Conservation (phyloP, 2,329 filamentous ascomycete species). For the Exophiala viscosa region DNA sequence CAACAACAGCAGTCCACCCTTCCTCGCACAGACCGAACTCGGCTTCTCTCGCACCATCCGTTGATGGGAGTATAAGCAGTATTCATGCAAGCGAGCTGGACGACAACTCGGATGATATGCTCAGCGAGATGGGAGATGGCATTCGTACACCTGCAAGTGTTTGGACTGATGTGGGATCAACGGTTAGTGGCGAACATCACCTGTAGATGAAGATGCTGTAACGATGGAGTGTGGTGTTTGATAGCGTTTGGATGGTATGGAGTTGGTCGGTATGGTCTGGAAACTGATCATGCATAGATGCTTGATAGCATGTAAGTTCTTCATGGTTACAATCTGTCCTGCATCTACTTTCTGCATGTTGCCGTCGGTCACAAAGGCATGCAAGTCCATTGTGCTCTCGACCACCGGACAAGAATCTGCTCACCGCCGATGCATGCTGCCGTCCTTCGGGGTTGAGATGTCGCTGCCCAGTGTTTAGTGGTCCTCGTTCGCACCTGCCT, state of each 20-base stretch:
- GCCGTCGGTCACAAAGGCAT: background rate
- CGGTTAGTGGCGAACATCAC: slow-evolving; percentile 29
- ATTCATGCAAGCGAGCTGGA: slow-evolving; percentile 27
- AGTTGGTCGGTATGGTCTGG: background rate
- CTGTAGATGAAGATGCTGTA: slow-evolving; percentile 5
- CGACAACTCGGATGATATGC: slow-evolving; percentile 29
- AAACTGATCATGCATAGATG: background rate
- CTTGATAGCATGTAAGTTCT: background rate
- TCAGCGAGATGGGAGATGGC: slow-evolving; percentile 31
- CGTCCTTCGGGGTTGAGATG: background rate
- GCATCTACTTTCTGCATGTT: background rate
- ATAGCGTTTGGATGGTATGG: too few relatives aligned
- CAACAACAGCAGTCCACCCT: background rate
- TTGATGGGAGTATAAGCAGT: slow-evolving; percentile 21
- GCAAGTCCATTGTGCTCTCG: background rate
- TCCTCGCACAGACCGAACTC: background rate
- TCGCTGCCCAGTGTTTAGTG: background rate
- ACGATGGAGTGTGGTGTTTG: too few relatives aligned
- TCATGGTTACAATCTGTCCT: background rate
- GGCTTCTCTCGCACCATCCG: slow-evolving; percentile 20
- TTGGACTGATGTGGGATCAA: slow-evolving; percentile 34
- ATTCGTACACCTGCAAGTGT: slow-evolving; percentile 32
- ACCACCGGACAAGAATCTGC: background rate
- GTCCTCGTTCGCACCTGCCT: background rate
- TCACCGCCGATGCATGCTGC: background rate